phyloP scores from a whole-genome alignment of 169 alveolate species.

The Eimeria mitis region DNA sequence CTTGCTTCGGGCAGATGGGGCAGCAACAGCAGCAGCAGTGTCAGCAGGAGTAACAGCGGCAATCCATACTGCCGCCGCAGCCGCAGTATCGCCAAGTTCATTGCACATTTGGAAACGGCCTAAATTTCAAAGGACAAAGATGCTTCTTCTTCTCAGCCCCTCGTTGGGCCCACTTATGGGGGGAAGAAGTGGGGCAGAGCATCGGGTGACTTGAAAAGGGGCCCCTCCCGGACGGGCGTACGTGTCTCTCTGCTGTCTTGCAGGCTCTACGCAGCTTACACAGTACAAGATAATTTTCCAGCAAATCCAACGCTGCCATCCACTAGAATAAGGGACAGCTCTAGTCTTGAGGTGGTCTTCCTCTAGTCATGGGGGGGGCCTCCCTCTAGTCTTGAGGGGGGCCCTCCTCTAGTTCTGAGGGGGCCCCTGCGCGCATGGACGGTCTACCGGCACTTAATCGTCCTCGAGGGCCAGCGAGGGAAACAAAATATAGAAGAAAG shows the following conservation, averaged over 20 bases:
- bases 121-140: not conserved
- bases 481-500: not conserved
- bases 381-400: too few species aligned
- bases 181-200: not conserved
- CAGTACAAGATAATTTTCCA: too few species aligned
- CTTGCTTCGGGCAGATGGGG: not conserved
- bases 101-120: constrained; percentile 28
- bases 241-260: not conserved
- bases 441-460: not conserved
- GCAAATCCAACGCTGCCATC: too few species aligned
- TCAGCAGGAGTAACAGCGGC: constrained; percentile 12
- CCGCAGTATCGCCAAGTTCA: constrained; percentile 19
- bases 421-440: not conserved
- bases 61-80: constrained; percentile 7
- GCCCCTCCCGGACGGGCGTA: not conserved
- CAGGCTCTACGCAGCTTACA: not conserved
- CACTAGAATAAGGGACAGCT: too few species aligned
- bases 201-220: not conserved
- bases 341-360: too few species aligned
- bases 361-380: too few species aligned
- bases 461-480: not conserved
- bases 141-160: not conserved
- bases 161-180: not conserved
- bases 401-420: not conserved
- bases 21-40: constrained; percentile 37